These are phyloP conservation scores for Calcarisporium arbuscula DNA, from an alignment of 2,329 filamentous ascomycete genomes.

Conservation along the genomic window DNA sequence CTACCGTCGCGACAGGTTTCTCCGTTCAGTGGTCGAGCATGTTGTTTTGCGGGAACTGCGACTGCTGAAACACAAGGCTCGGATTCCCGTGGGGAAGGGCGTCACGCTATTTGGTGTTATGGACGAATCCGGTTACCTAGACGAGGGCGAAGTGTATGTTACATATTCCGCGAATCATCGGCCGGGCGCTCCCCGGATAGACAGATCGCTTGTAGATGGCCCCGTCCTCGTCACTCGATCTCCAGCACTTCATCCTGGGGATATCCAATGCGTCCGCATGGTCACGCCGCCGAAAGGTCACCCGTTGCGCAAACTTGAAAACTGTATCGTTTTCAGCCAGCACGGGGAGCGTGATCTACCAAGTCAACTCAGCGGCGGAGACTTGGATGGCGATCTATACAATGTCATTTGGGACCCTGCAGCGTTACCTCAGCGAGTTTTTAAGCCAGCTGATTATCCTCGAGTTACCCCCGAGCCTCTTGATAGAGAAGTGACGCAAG, in stretches of 20 bases:
- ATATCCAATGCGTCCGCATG: conserved; percentile 62
- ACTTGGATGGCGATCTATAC: conserved; percentile 78
- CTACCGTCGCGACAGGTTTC: conserved; percentile 62
- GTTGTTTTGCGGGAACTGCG: conserved; percentile 64
- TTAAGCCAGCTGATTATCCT: conserved; percentile 64
- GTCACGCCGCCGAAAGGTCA: conserved; percentile 54
- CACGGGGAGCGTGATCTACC: conserved; percentile 67
- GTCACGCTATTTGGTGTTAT: conserved; percentile 77
- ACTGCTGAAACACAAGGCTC: conserved; percentile 69
- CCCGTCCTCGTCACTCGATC: conserved; percentile 65
- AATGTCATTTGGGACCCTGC: conserved; percentile 67
- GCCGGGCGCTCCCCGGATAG: conserved; percentile 17
- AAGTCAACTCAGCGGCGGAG: conserved; percentile 72
- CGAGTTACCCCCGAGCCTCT: conserved; percentile 51
- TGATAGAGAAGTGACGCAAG: conserved; percentile 47
- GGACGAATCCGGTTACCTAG: conserved; percentile 68
- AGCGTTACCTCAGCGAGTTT: conserved; percentile 36
- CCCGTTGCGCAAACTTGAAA: conserved; percentile 55
- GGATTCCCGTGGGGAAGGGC: conserved; percentile 64
- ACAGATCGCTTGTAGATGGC: conserved; percentile 26
- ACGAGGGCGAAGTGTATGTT: conserved; percentile 63
- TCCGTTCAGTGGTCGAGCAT: conserved; percentile 65
- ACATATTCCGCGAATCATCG: conserved; percentile 39
- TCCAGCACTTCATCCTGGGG: conserved; percentile 75
- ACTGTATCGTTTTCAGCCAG: conserved; percentile 74